phyloP scores from a whole-genome alignment of 2,329 filamentous ascomycete species.

The Teratosphaeria zuluensis region DNA sequence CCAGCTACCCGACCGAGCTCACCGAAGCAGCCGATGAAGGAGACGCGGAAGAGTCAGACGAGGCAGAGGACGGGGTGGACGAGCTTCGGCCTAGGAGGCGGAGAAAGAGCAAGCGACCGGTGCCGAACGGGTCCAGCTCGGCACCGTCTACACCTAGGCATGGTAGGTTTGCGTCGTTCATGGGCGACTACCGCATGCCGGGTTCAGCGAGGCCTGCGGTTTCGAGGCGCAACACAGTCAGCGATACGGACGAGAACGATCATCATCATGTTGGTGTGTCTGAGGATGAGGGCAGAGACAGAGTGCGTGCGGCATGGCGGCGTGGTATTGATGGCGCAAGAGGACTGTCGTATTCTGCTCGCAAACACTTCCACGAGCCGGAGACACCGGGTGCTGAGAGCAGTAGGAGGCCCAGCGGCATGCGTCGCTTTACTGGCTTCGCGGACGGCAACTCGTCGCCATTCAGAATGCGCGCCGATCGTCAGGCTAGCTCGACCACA shows the following conservation, averaged over 20 bases:
- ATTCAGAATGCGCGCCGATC: constrained; percentile 35
- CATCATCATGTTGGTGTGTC: constrained; percentile 37
- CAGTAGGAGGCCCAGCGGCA: constrained; percentile 32
- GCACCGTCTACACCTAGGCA: constrained; percentile 57
- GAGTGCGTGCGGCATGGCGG: constrained; percentile 38
- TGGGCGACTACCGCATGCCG: constrained; percentile 34
- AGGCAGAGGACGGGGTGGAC: constrained; percentile 35
- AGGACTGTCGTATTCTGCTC: constrained; percentile 35
- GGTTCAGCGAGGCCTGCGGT: constrained; percentile 44
- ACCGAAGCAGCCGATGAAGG: constrained; percentile 70
- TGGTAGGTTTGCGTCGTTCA: constrained; percentile 42
- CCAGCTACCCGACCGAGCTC: constrained; percentile 41
- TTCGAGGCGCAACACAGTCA: constrained; percentile 44
- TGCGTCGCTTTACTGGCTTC: constrained; percentile 37
- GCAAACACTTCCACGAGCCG: constrained; percentile 22
- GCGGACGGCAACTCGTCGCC: constrained; percentile 33
- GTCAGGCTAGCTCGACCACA: constrained; percentile 44
- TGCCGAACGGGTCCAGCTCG: constrained; percentile 48
- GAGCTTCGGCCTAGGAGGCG: constrained; percentile 51
- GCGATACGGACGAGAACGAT: constrained; percentile 14
- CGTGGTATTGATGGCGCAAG: constrained; percentile 38
- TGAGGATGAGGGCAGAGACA: constrained; percentile 42
- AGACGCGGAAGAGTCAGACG: constrained; percentile 54
- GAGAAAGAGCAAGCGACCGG: constrained; percentile 52
- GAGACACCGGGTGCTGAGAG: constrained; percentile 14